A percentile compares a stretch with the other conserved stretches of the same genome.
These are phyloP conservation scores for Pythium rhizo-oryzae DNA, from an alignment of 352 stramenopile species.

Conservation along the genomic window DNA sequence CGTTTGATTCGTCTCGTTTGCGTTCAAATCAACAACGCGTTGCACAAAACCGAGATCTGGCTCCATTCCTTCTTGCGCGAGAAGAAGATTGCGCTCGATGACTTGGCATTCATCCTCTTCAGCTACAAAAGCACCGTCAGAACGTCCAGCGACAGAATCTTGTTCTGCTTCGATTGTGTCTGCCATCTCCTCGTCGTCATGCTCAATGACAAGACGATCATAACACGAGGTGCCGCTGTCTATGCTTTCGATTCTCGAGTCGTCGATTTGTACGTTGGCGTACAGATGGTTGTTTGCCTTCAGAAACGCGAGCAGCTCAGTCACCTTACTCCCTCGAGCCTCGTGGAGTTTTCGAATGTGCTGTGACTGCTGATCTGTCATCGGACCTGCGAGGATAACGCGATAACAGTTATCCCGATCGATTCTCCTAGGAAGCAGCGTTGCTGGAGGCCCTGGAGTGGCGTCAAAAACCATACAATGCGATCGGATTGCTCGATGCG, in stretches of 20 bases:
- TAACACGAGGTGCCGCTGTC: background rate
- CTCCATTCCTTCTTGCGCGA: background rate
- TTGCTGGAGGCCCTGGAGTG: slow-evolving; percentile 23
- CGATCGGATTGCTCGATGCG: slow-evolving; percentile 25
- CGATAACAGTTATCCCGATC: slow-evolving; percentile 11
- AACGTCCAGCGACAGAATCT: background rate
- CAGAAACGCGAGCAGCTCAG: background rate
- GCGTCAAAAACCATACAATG: slow-evolving; percentile 30
- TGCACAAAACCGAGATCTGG: background rate
- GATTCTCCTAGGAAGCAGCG: slow-evolving; percentile 15
- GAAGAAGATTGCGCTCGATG: slow-evolving; percentile 14
- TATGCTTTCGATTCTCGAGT: background rate
- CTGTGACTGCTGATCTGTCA: slow-evolving; percentile 22
- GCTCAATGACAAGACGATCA: background rate
- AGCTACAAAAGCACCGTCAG: background rate
- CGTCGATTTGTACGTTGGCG: background rate
- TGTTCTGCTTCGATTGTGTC: slow-evolving; percentile 7
- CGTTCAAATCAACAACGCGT: slow-evolving; percentile 19
- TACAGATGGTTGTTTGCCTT: slow-evolving; percentile 12
- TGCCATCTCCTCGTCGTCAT: background rate
- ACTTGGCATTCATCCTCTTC: slow-evolving; percentile 9
- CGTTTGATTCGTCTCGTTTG: background rate
- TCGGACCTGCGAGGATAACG: slow-evolving; percentile 25
- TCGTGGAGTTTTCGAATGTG: slow-evolving; percentile 22
- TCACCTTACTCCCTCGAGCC: background rate